A percentile compares a stretch with the other conserved stretches of the same genome.
Evolutionary conservation across 768 basidiomycete species (phyloP).

Genomic region (Suillus americanus): DNA sequence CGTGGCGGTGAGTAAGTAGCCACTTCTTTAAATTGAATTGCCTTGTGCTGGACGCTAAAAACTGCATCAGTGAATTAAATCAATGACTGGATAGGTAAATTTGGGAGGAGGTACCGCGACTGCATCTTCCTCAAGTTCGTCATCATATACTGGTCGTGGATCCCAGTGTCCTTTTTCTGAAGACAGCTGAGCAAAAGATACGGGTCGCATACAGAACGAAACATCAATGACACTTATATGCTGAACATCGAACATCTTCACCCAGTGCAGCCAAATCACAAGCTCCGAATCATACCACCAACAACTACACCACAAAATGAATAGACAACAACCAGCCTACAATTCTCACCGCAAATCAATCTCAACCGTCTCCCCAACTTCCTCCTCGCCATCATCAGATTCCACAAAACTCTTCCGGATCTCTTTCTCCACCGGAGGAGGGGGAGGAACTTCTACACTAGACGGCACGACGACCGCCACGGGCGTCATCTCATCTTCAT

Average conservation of each 20-base stretch:
- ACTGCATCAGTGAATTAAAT: neutral
- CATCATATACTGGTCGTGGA: neutral
- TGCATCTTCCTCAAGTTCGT: neutral
- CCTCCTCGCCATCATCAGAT: constrained; percentile 63
- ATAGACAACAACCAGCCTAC: neutral
- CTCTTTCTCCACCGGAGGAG: constrained; percentile 79
- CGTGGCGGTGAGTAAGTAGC: no score
- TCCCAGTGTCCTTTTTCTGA: neutral
- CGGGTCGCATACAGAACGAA: neutral
- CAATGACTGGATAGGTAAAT: neutral
- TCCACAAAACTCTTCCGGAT: constrained; percentile 41
- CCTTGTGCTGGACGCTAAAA: neutral
- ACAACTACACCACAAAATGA: neutral
- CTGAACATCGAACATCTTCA: neutral
- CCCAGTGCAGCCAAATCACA: neutral
- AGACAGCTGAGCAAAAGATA: neutral
- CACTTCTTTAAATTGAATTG: neutral
- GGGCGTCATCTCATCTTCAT: constrained; percentile 11
- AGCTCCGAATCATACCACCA: neutral
- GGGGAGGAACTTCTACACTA: constrained; percentile 75
- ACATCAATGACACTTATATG: neutral
- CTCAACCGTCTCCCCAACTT: constrained; percentile 78
- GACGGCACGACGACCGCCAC: constrained; percentile 52
- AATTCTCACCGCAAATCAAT: constrained; percentile 48
- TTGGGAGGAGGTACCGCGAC: neutral